Conservation (phyloP, 306 rosid genomes). For the Delonix regia region DNA sequence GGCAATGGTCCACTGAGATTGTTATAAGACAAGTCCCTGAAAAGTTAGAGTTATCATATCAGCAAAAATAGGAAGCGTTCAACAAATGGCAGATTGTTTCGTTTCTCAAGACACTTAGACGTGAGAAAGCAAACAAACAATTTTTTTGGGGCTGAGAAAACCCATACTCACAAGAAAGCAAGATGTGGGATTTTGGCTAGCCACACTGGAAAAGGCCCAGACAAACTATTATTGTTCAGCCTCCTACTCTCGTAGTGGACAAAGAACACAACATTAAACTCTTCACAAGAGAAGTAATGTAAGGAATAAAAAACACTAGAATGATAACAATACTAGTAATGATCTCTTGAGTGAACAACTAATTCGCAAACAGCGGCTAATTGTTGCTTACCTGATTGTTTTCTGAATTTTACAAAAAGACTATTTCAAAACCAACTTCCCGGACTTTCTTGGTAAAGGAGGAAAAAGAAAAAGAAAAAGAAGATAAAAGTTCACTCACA, state of each 20-base stretch:
- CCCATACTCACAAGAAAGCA: constrained; percentile 95
- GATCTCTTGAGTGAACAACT: background rate
- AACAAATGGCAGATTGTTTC: constrained; percentile 36
- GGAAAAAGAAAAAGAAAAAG: constrained; percentile 14
- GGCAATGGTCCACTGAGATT: constrained; percentile 96
- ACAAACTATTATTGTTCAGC: constrained; percentile 91
- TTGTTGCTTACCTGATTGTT: background rate
- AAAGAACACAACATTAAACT: constrained; percentile 36
- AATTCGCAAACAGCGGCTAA: background rate
- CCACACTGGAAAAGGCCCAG: constrained; percentile 82
- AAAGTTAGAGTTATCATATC: constrained; percentile 36
- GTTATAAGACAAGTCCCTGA: constrained; percentile 97
- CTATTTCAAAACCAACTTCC: constrained; percentile 27
- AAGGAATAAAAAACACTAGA: background rate
- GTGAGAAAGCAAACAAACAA: constrained; percentile 31
- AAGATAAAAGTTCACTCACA: constrained; percentile 56
- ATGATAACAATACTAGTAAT: background rate
- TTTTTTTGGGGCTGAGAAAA: constrained; percentile 10
- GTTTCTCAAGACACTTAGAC: constrained; percentile 41
- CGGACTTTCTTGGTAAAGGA: constrained; percentile 41
- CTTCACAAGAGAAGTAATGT: background rate
- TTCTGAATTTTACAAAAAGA: background rate
- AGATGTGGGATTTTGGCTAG: constrained; percentile 78
- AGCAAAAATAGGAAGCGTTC: constrained; percentile 28
- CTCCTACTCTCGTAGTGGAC: constrained; percentile 68